Base-by-base conservation (phyloP, 2,329 filamentous ascomycete species). In the Ophiosphaerella herpotricha region DNA sequence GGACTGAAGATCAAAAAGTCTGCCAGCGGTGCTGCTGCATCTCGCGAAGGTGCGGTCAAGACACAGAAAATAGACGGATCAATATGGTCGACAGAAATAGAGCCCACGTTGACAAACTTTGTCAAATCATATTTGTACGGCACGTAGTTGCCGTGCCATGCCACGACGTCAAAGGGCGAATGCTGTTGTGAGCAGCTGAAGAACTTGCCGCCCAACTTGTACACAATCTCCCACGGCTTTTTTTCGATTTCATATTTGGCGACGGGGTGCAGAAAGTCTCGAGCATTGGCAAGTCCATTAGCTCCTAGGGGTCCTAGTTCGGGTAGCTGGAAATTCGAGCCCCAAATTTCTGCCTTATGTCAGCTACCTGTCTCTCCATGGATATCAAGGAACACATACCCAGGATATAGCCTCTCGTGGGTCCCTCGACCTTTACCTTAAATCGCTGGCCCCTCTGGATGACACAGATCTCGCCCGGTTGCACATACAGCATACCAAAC, bases 91-190 rank as follows among this genome's bases (percentile, higher is more conserved):
- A 84, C 90, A 7, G 84, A 87, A 57, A 90, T 85, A 46, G 80
- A 85, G 16, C 88, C 89, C 38, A 92, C 85, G 37, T 84, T 85
- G 74, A 87, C 88, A 79, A 91, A 92, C 29, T 87, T 84, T 23
- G 86, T 87, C 1, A 92, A 80, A 63, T 91, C 89, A 75, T 92
- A 92, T 74, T 92, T 92, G 80, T 85, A 90, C 0, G 89, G 89
- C 53, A 68, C 63, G 74, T 91, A 91, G 55, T 85, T 88, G 38
- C 89, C 89, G 66, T 92, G 88, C 88, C 88, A 92, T 3, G 85
- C 87, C 3, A 91, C 88, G 0, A 92, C 83, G 61, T 92, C 88
- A 63, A 91, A 92, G 0, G 89, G 88, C 0, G 85, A 87, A 68
- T 91, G 89, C 9, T 78, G 70, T 73, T 91, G 88, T 36, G 70